Percentiles rank a stretch among this genome's conserved stretches.
phyloP scores from a whole-genome alignment of 1,284 basidiomycete genomes.

The Cerrena zonata region DNA sequence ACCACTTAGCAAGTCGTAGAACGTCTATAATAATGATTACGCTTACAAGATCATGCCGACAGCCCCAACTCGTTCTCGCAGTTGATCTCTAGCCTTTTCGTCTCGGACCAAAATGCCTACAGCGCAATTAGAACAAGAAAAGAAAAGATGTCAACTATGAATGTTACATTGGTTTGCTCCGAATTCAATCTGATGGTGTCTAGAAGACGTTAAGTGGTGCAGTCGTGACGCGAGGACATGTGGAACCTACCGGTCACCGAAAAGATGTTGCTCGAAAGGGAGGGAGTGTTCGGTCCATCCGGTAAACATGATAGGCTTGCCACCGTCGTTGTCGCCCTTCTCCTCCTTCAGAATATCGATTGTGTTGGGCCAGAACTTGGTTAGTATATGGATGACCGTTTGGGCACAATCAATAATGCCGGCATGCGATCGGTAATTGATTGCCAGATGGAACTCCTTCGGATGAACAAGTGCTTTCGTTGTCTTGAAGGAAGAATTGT shows the following conservation, averaged over 20 bases:
- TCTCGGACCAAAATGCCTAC: conserved; percentile 62
- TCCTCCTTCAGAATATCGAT: conserved; percentile 59
- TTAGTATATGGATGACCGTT: conserved; percentile 56
- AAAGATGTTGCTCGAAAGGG: conserved; percentile 50
- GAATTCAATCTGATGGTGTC: conserved; percentile 47
- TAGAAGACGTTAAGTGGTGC: conserved; percentile 20
- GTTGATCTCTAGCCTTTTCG: conserved; percentile 38
- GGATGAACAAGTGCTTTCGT: neutral
- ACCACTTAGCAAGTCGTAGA: neutral
- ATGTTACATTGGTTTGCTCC: conserved; percentile 56
- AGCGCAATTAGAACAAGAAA: neutral
- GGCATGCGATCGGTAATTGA: conserved; percentile 66
- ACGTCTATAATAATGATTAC: neutral
- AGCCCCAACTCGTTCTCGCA: conserved; percentile 46
- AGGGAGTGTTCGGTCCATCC: conserved; percentile 45
- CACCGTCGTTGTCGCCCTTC: conserved; percentile 49
- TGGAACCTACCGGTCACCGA: conserved; percentile 36
- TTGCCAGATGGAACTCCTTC: conserved; percentile 48
- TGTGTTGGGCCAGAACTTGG: conserved; percentile 54
- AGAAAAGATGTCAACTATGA: neutral
- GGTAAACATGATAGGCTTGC: conserved; percentile 53
- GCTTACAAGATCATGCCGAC: conserved; percentile 55
- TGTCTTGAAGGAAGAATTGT: neutral
- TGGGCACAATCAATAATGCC: conserved; percentile 61
- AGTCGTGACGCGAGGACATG: neutral